Base-by-base conservation (phyloP, 2,329 filamentous ascomycete species). In the Trichoderma endophyticum region DNA sequence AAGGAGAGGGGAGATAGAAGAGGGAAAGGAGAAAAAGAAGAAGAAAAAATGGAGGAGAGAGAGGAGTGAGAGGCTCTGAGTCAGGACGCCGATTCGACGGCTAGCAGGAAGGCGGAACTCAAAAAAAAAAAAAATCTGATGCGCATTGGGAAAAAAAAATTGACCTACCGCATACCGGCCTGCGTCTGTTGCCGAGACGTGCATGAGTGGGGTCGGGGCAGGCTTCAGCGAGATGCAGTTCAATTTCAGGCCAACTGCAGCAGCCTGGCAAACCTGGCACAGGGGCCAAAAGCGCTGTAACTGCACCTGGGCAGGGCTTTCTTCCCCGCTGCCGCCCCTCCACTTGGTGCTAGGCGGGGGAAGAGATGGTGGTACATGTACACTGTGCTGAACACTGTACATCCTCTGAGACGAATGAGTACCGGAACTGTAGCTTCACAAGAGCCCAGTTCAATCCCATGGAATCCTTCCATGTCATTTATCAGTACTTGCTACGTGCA, bases 21-120 rank as follows among this genome's bases (percentile, higher is more conserved):
- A 71, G 43, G 48, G 43, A 61, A 12, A 54, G 34, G n/a, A 32
- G 43, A 9, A 60, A n/a, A 24, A 32, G n/a, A 9, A 73, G 36
- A 36, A 34, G 57, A 51, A 39, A 51, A 48, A 30, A 30, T 43
- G 59, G 60, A n/a, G n/a, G 61, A 43, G 57, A 61, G 57, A 54
- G 28, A 32, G 60, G 61, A 43, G 60, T 43, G 34, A 34, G 60
- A 51, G 28, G 70, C 48, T 73, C 70, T 70, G 72, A 72, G 65
- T 72, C 72, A 69, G 70, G 63, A 54, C 28, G 72, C 70, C 70
- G 70, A 62, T 66, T 64, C 57, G 66, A 71, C 69, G 39, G 43
- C 60, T 71, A 65, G 51, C 69, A 59, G 32, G 64, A 67, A 28
- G 64, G 64, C 64, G 64, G 64, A 70, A 65, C 69, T 71, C 62